A percentile compares a stretch with the other conserved stretches of the same genome.
These are phyloP conservation scores for Trichophyton schoenleinii DNA, from an alignment of 2,329 filamentous ascomycete species.

Conservation along the genomic window DNA sequence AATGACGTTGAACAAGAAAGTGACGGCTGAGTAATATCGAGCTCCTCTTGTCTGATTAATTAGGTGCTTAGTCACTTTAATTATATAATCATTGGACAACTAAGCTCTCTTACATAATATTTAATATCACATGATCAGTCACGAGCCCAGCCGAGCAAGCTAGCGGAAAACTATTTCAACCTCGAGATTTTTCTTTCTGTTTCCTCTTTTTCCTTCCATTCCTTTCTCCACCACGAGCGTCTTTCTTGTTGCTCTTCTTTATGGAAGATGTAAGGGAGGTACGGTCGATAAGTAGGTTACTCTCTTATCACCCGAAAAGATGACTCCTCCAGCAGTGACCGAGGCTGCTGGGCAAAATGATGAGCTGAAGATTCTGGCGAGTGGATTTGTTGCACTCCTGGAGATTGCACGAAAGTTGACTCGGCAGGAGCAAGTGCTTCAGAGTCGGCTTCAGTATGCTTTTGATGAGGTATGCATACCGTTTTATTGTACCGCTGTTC, in stretches of 20 bases:
- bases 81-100: background rate
- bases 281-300: background rate
- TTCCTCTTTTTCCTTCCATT: background rate
- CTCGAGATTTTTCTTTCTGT: background rate
- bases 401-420: conserved; percentile 29
- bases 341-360: conserved; percentile 21
- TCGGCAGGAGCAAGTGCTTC: conserved; percentile 28
- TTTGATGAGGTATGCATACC: conserved; percentile 28
- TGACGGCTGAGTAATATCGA: no score
- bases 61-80: background rate
- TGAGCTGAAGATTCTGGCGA: conserved; percentile 24
- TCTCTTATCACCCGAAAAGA: background rate
- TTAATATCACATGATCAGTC: background rate
- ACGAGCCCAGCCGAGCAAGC: background rate
- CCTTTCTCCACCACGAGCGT: background rate
- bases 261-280: background rate
- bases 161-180: background rate
- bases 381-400: conserved; percentile 32
- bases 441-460: conserved; percentile 27
- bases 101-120: background rate
- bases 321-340: background rate
- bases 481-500: conserved; percentile 3
- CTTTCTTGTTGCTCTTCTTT: background rate
- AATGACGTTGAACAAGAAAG: background rate
- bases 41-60: background rate